Evolutionary conservation across 139 green algal genomes (phyloP).

Genomic region (Coelastrella sp.): DNA sequence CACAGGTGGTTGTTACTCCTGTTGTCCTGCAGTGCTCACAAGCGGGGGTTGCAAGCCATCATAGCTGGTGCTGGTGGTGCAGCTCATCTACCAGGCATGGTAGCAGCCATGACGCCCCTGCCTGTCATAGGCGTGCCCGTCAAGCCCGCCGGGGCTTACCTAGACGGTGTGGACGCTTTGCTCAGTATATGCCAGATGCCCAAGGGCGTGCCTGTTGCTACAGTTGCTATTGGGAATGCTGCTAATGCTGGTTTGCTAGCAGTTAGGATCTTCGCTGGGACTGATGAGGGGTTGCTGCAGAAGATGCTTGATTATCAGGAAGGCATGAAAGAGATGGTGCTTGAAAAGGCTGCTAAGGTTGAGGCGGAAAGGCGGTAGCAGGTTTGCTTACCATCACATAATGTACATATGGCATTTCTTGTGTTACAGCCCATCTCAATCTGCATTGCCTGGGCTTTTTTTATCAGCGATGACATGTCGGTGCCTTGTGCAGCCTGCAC

Average conservation of each 20-base stretch:
- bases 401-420: too few relatives aligned
- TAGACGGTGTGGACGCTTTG: constrained; percentile 97
- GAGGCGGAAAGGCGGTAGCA: constrained; percentile 75
- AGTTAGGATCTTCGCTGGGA: constrained; percentile 84
- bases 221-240: constrained; percentile 97
- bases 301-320: constrained; percentile 83
- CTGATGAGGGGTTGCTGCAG: constrained; percentile 71
- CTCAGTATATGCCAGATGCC: constrained; percentile 98
- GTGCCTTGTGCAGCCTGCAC: too few relatives aligned
- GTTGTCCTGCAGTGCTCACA: constrained; percentile 7
- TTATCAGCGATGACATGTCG: too few relatives aligned
- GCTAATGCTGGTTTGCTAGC: constrained; percentile 97
- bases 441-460: too few relatives aligned
- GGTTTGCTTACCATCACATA: too few relatives aligned
- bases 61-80: constrained; percentile 97
- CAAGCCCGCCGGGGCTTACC: constrained; percentile 80
- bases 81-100: constrained; percentile 98
- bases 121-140: constrained; percentile 98
- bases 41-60: constrained; percentile 73
- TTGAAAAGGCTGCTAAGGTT: constrained; percentile 81
- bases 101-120: constrained; percentile 95
- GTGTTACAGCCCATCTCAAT: too few relatives aligned
- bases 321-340: constrained; percentile 75
- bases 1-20: neutral
- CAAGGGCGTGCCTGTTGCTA: constrained; percentile 96